Conservation (phyloP, 2,329 filamentous ascomycete genomes). For the Cladophialophora psammophila region DNA sequence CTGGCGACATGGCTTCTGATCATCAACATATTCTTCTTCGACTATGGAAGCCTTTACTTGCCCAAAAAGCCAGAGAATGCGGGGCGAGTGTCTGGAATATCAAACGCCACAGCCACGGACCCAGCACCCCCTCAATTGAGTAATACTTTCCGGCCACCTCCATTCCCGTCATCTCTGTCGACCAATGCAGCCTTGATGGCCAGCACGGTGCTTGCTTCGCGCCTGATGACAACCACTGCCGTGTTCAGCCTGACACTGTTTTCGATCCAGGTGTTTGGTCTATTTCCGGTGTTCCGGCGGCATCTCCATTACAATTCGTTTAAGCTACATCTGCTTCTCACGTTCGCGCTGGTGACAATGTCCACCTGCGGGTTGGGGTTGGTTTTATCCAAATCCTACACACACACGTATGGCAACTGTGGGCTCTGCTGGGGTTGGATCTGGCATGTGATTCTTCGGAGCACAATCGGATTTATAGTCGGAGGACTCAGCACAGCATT, state of each 20-base stretch:
- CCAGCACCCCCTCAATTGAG: slow-evolving; percentile 19
- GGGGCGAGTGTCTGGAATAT: slow-evolving; percentile 11
- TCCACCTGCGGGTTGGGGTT: slow-evolving; percentile 80
- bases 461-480: slow-evolving; percentile 75
- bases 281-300: slow-evolving; percentile 96
- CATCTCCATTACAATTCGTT: slow-evolving; percentile 83
- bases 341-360: slow-evolving; percentile 75
- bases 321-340: slow-evolving; percentile 79
- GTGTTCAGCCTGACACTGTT: slow-evolving; percentile 96
- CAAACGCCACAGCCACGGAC: slow-evolving; percentile 21
- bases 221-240: slow-evolving; percentile 86
- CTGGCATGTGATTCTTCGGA: slow-evolving; percentile 61
- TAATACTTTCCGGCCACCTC: slow-evolving; percentile 43
- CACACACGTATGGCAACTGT: slow-evolving; percentile 41
- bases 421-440: slow-evolving; percentile 56
- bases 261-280: slow-evolving; percentile 94
- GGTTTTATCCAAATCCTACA: slow-evolving; percentile 59
- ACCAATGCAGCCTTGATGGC: slow-evolving; percentile 98
- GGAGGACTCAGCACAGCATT: slow-evolving; percentile 77
- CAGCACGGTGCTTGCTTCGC: slow-evolving; percentile 88
- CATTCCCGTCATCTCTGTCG: slow-evolving; percentile 71
- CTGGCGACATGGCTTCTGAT: slow-evolving; percentile 91
- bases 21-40: slow-evolving; percentile 98
- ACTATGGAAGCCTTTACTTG: slow-evolving; percentile 73
- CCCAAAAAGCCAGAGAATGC: slow-evolving; percentile 25